Evolutionary conservation across 2,329 filamentous ascomycete genomes (phyloP).

Genomic region (Colletotrichum tofieldiae): DNA sequence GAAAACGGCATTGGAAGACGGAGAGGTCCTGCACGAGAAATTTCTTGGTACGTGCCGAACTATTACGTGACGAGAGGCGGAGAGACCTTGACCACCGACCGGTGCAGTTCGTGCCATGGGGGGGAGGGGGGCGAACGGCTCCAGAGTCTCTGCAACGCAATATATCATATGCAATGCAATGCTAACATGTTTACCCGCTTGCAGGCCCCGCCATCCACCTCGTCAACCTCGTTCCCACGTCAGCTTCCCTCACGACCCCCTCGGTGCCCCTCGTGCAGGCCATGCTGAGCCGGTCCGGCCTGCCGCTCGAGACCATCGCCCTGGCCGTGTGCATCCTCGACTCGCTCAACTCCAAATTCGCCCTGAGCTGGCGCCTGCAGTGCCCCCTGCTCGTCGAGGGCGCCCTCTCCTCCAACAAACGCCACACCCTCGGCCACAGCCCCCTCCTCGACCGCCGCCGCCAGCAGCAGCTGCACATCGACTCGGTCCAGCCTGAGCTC

Average conservation of each 20-base stretch:
- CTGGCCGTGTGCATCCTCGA: constrained; percentile 78
- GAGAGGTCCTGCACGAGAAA: constrained; percentile 58
- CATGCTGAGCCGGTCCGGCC: constrained; percentile 70
- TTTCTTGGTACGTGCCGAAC: constrained; percentile 54
- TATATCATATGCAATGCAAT: constrained; percentile 31
- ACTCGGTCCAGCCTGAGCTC: constrained; percentile 73
- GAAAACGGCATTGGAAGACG: constrained; percentile 59
- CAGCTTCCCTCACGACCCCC: constrained; percentile 72
- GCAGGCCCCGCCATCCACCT: constrained; percentile 77
- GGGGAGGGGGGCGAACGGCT: neutral
- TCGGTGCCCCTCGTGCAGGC: constrained; percentile 73
- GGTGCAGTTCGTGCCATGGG: constrained; percentile 25
- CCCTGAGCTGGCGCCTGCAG: constrained; percentile 72
- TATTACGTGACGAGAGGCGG: constrained; percentile 28
- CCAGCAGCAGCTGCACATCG: constrained; percentile 67
- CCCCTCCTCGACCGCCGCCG: constrained; percentile 48
- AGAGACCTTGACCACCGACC: constrained; percentile 12
- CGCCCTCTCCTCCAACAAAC: constrained; percentile 53
- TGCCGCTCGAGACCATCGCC: constrained; percentile 75
- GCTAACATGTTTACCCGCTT: constrained; percentile 41
- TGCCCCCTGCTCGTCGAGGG: constrained; percentile 63
- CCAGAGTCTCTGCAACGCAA: constrained; percentile 44
- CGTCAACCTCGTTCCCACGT: constrained; percentile 76
- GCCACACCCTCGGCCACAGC: constrained; percentile 65
- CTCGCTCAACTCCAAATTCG: constrained; percentile 74